Conservation (phyloP, 2,329 filamentous ascomycete genomes). For the Fusarium compactum region DNA sequence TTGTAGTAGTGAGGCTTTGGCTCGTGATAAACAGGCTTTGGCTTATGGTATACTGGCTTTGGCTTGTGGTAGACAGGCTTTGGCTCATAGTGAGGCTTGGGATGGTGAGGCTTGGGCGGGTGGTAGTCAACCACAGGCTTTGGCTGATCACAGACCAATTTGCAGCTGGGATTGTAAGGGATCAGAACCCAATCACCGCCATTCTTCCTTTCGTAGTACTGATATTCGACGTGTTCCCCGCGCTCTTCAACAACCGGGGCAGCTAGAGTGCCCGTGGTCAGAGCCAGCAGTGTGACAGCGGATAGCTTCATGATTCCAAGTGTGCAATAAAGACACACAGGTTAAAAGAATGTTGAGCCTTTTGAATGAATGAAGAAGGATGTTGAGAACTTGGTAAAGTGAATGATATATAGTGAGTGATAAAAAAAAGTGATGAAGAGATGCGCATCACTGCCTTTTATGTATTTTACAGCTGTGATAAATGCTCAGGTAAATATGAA, state of each 20-base stretch:
- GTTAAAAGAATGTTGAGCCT: neutral
- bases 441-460: neutral
- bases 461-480: neutral
- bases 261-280: neutral
- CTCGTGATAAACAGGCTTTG: neutral
- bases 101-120: neutral
- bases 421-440: too few relatives aligned
- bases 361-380: neutral
- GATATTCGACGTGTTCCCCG: neutral
- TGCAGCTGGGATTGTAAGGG: neutral
- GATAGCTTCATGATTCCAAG: neutral
- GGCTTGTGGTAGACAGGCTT: neutral
- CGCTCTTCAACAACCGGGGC: neutral
- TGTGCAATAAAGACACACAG: neutral
- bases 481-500: neutral
- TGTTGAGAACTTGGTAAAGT: neutral
- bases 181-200: neutral
- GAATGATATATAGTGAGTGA: neutral
- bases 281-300: neutral
- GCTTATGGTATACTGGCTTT: neutral
- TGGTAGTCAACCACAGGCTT: neutral
- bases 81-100: neutral
- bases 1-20: neutral
- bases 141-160: neutral
- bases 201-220: constrained; percentile 1